A percentile compares a stretch with the other conserved stretches of the same genome.
These are phyloP conservation scores for Calonectria ilicicola DNA, from an alignment of 2,329 filamentous ascomycete genomes.

Conservation along the genomic window DNA sequence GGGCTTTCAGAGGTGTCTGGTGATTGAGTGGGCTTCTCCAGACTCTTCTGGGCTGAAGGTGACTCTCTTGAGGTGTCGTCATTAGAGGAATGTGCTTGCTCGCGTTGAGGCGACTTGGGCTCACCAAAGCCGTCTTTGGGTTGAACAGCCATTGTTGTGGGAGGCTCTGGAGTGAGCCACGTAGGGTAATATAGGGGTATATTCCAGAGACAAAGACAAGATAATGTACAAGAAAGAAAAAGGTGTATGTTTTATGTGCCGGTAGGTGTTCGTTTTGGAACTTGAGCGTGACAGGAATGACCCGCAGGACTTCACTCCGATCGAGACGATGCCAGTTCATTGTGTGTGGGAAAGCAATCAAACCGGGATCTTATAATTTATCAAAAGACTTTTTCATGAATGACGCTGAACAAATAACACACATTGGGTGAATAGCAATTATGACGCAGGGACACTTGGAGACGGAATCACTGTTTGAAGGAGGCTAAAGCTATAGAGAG, in stretches of 20 bases:
- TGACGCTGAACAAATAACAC: neutral
- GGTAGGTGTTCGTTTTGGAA: no score
- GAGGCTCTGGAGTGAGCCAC: neutral
- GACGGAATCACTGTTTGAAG: constrained; percentile 17
- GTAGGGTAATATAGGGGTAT: neutral
- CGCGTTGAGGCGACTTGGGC: neutral
- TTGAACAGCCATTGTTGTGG: neutral
- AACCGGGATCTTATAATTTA: neutral
- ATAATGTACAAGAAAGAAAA: neutral
- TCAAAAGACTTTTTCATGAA: neutral
- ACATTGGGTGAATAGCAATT: neutral
- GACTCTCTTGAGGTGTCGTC: neutral
- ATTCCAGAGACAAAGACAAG: neutral
- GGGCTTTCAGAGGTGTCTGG: no score
- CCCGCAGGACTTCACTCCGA: neutral
- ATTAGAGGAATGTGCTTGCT: neutral
- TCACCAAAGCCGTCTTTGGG: neutral
- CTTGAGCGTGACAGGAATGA: neutral
- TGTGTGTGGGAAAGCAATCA: neutral
- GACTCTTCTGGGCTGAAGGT: neutral
- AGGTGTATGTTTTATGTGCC: neutral
- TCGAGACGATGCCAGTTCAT: neutral
- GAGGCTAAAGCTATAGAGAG: neutral
- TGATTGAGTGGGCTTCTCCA: neutral
- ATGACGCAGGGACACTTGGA: neutral